These are phyloP conservation scores for Pyricularia sp. DNA, from an alignment of 2,329 filamentous ascomycete species.

Conservation along the genomic window DNA sequence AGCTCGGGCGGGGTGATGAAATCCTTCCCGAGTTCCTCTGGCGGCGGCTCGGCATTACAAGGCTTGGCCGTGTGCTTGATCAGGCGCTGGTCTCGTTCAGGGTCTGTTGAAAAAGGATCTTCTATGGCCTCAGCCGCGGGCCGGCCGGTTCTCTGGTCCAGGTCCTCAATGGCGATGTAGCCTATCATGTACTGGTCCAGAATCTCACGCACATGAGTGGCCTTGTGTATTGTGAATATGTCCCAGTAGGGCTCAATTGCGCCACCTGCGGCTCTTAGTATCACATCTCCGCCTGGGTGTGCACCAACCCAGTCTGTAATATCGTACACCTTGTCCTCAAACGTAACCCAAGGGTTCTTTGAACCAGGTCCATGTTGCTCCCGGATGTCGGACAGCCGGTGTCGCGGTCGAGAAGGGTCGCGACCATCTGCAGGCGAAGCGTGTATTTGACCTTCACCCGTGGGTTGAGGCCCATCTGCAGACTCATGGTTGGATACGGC, in stretches of 20 bases:
- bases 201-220: constrained; percentile 50
- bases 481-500: neutral
- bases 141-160: constrained; percentile 34
- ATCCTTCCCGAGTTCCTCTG: constrained; percentile 28
- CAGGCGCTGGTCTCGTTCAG: constrained; percentile 35
- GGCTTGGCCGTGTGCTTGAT: constrained; percentile 40
- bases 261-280: constrained; percentile 50
- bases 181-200: constrained; percentile 53
- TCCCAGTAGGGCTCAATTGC: constrained; percentile 57
- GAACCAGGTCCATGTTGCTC: constrained; percentile 9
- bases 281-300: constrained; percentile 56
- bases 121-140: constrained; percentile 41
- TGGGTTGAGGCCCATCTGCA: neutral
- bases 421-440: constrained; percentile 6
- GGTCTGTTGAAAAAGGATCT: constrained; percentile 46
- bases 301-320: constrained; percentile 55
- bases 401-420: constrained; percentile 11
- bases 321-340: constrained; percentile 52
- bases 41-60: constrained; percentile 48
- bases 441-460: neutral
- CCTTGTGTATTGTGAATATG: constrained; percentile 57
- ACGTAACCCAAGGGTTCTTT: constrained; percentile 46
- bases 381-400: constrained; percentile 12
- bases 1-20: constrained; percentile 43
- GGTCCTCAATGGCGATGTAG: constrained; percentile 43